Percentiles rank a stretch among this genome's conserved stretches.
phyloP scores from a whole-genome alignment of 371 early-diverging fungal species.

The Sporodiniella umbellata region DNA sequence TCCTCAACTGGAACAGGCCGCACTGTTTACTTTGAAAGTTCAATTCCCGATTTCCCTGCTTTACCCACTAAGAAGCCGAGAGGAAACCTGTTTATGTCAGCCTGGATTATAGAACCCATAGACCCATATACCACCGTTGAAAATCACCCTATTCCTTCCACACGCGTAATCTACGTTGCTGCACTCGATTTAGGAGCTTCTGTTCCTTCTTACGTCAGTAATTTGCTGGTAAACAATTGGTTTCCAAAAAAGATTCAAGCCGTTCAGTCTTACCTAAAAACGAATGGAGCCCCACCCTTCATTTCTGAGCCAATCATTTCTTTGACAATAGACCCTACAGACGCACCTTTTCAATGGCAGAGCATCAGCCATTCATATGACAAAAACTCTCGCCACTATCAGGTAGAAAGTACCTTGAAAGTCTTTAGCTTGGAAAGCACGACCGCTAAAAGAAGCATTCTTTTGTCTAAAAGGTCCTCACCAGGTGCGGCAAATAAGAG shows the following conservation, averaged over 20 bases:
- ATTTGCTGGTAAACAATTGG: conserved; percentile 38
- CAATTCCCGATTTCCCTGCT: conserved; percentile 30
- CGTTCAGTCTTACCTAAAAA: conserved; percentile 45
- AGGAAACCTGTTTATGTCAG: conserved; percentile 46
- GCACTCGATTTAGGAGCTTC: conserved; percentile 50
- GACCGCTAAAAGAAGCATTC: not conserved
- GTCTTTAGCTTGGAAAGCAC: not conserved
- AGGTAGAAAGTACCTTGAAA: conserved; percentile 1
- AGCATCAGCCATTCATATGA: conserved; percentile 7
- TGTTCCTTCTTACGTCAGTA: conserved; percentile 54
- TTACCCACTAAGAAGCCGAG: conserved; percentile 27
- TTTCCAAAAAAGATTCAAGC: conserved; percentile 43
- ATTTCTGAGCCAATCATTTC: conserved; percentile 10
- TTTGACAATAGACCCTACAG: not conserved
- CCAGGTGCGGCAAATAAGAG: not conserved
- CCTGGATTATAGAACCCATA: conserved; percentile 57
- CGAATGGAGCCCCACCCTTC: conserved; percentile 51
- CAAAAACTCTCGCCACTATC: conserved; percentile 3
- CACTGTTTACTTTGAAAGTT: conserved; percentile 32
- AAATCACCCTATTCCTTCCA: conserved; percentile 60
- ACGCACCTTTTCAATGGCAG: conserved; percentile 7
- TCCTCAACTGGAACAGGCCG: conserved; percentile 22
- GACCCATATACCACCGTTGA: conserved; percentile 56
- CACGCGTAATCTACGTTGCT: conserved; percentile 48
- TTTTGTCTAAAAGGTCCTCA: not conserved